phyloP scores from a whole-genome alignment of 1,284 basidiomycete species.

The Pisolithus thermaeus region DNA sequence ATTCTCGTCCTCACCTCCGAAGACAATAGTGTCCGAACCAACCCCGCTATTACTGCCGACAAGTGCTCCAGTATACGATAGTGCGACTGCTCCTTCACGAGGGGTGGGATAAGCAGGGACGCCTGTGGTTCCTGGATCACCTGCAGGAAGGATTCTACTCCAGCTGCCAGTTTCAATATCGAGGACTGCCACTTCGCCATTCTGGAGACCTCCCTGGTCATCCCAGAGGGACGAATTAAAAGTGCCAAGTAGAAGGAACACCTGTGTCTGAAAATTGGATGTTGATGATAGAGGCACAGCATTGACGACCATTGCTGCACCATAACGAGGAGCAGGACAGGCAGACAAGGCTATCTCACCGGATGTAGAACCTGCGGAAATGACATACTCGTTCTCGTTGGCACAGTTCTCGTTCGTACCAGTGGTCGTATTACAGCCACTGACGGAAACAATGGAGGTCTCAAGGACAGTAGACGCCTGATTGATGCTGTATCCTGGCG shows the following conservation, averaged over 20 bases:
- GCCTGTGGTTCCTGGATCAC: constrained; percentile 51
- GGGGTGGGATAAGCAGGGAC: constrained; percentile 48
- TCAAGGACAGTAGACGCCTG: constrained; percentile 54
- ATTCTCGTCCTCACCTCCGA: constrained; percentile 62
- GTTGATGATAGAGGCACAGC: constrained; percentile 50
- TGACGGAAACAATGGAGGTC: constrained; percentile 46
- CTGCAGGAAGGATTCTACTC: constrained; percentile 67
- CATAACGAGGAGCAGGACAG: constrained; percentile 68
- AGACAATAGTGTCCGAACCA: constrained; percentile 72
- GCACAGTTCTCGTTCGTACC: constrained; percentile 46
- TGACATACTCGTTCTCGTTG: constrained; percentile 47
- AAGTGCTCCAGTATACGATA: constrained; percentile 48
- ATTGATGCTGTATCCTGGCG: constrained; percentile 35
- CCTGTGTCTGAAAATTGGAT: constrained; percentile 53
- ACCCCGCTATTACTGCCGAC: constrained; percentile 46
- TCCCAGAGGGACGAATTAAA: constrained; percentile 61
- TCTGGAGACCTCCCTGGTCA: constrained; percentile 49
- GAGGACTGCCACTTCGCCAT: constrained; percentile 69
- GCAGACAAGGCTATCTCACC: constrained; percentile 34
- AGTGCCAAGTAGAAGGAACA: constrained; percentile 62
- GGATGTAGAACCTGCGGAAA: constrained; percentile 36
- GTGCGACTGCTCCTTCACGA: constrained; percentile 63
- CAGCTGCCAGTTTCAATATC: constrained; percentile 60
- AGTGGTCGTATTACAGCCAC: constrained; percentile 52
- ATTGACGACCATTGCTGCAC: constrained; percentile 57